These are phyloP conservation scores for Oryza nivara DNA, from an alignment of 176 grass and related monocot genomes.

Conservation along the genomic window DNA sequence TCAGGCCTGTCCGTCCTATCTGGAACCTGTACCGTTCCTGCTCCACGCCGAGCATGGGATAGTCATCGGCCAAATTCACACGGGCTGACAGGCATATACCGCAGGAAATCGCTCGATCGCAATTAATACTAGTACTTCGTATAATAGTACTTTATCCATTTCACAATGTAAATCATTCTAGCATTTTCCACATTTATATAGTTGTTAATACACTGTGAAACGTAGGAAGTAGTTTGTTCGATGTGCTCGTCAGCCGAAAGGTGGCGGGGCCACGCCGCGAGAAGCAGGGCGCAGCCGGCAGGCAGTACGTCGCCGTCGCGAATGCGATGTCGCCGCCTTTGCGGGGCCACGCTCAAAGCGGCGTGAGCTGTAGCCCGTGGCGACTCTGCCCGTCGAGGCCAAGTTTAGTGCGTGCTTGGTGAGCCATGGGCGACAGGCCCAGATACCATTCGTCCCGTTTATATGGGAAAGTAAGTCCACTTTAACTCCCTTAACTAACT, in stretches of 20 bases:
- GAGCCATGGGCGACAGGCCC: too few species aligned
- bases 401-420: too few species aligned
- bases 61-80: background rate
- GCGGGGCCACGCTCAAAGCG: background rate
- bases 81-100: background rate
- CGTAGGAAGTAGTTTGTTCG: background rate
- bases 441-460: too few species aligned
- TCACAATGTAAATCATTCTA: too few species aligned
- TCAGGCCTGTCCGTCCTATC: background rate
- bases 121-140: too few species aligned
- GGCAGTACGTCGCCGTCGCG: background rate
- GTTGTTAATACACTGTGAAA: too few species aligned
- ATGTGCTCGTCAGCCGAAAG: background rate
- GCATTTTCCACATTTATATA: too few species aligned
- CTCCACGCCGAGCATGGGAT: background rate
- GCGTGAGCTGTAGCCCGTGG: too few species aligned
- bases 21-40: background rate
- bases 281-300: background rate
- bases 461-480: too few species aligned
- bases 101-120: background rate
- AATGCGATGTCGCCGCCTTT: background rate
- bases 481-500: too few species aligned
- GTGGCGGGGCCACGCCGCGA: background rate
- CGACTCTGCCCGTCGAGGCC: too few species aligned
- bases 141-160: too few species aligned